Conservation (phyloP, 1,284 basidiomycete species). For the Cryptococcus hybrid region DNA sequence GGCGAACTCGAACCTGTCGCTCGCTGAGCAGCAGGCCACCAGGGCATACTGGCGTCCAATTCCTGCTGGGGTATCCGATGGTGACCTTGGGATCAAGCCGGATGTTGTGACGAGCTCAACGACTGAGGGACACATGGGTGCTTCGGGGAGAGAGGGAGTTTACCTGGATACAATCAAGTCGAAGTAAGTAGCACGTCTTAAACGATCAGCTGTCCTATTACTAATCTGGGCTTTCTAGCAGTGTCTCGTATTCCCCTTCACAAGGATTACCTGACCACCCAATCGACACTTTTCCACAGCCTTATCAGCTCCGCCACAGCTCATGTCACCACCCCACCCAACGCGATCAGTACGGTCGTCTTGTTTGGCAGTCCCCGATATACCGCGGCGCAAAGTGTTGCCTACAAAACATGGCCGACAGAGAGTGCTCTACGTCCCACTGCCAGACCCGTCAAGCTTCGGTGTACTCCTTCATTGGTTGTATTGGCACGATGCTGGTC, state of each 20-base stretch:
- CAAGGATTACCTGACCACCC: conserved; percentile 46
- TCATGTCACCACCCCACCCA: conserved; percentile 2
- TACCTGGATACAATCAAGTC: conserved; percentile 14
- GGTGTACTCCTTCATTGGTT: conserved; percentile 47
- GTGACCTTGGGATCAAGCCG: background rate
- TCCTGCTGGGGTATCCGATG: too few species aligned
- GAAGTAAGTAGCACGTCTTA: conserved; percentile 8
- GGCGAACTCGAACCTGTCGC: too few species aligned
- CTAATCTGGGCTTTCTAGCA: conserved; percentile 13
- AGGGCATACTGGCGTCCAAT: too few species aligned
- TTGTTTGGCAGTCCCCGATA: conserved; percentile 9
- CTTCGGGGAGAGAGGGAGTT: conserved; percentile 17
- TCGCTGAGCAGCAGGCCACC: too few species aligned
- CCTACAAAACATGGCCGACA: conserved; percentile 18
- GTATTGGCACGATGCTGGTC: conserved; percentile 37
- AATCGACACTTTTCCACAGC: conserved; percentile 42
- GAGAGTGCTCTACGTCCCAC: conserved; percentile 37
- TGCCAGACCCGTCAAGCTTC: conserved; percentile 48
- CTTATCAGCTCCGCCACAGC: conserved; percentile 29
- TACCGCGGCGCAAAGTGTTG: conserved; percentile 28
- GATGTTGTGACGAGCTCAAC: conserved; percentile 15
- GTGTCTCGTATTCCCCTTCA: conserved; percentile 43
- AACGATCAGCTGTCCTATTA: background rate
- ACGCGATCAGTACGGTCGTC: conserved; percentile 7
- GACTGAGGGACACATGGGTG: conserved; percentile 4